Evolutionary conservation across 2,329 filamentous ascomycete genomes (phyloP).

Genomic region (Aspergillus viridinutans): DNA sequence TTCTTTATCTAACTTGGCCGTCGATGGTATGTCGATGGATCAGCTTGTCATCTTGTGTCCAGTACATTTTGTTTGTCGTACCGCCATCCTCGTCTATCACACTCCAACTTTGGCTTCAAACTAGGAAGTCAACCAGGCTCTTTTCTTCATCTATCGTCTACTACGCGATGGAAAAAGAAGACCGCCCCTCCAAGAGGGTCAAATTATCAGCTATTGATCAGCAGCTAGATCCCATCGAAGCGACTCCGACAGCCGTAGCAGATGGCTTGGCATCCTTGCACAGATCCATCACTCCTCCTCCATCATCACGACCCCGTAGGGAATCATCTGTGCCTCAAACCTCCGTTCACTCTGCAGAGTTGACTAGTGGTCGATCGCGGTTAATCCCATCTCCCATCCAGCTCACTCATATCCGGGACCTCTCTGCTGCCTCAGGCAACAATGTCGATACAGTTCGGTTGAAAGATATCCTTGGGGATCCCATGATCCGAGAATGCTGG

Average conservation of each 20-base stretch:
- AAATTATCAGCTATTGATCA: conserved; percentile 4
- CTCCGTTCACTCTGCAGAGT: not conserved
- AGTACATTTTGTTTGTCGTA: not conserved
- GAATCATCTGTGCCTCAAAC: not conserved
- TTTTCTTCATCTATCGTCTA: not conserved
- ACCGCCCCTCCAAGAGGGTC: conserved; percentile 11
- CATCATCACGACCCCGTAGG: conserved; percentile 14
- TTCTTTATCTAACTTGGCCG: not conserved
- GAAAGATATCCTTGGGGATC: conserved; percentile 66
- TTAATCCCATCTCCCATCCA: conserved; percentile 62
- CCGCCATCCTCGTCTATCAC: not conserved
- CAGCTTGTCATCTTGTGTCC: not conserved
- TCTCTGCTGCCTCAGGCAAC: conserved; percentile 48
- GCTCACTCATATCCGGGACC: conserved; percentile 64
- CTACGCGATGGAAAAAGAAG: not conserved
- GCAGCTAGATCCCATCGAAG: not conserved
- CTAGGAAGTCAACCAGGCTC: not conserved
- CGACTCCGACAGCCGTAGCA: not conserved
- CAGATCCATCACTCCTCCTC: conserved; percentile 27
- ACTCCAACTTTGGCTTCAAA: not conserved
- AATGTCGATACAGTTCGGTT: conserved; percentile 67
- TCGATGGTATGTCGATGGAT: not conserved
- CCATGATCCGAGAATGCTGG: conserved; percentile 63
- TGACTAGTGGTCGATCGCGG: not conserved
- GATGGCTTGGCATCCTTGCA: conserved; percentile 22